Percentiles rank a stretch among this genome's conserved stretches.
These are phyloP conservation scores for Apophysomyces sp. DNA, from an alignment of 371 early-diverging fungal species.

Conservation along the genomic window DNA sequence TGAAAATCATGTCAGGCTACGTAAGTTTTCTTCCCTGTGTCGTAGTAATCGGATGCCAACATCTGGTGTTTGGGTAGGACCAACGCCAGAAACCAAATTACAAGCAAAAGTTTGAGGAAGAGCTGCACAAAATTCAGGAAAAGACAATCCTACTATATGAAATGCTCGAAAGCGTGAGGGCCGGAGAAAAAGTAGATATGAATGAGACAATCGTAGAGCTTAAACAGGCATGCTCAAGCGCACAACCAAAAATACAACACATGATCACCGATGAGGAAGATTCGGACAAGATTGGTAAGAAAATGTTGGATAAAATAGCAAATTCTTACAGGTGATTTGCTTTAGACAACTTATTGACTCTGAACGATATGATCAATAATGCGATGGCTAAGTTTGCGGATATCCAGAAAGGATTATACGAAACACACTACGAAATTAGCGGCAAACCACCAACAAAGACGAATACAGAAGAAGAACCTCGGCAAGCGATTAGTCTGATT, in stretches of 20 bases:
- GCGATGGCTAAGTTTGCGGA: constrained; percentile 74
- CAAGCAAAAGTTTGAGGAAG: constrained; percentile 78
- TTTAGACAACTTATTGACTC: constrained; percentile 64
- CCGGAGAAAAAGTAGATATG: constrained; percentile 55
- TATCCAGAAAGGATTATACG: constrained; percentile 58
- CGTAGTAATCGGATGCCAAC: too few relatives aligned
- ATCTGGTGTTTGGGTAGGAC: constrained; percentile 52
- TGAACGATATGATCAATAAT: constrained; percentile 88
- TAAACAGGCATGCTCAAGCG: constrained; percentile 52
- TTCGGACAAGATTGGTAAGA: constrained; percentile 23
- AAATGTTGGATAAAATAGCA: neutral
- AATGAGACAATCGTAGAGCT: constrained; percentile 57
- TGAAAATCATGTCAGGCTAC: constrained; percentile 97
- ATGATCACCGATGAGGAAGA: constrained; percentile 53
- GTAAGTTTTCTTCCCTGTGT: constrained; percentile 58
- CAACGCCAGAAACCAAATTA: constrained; percentile 80
- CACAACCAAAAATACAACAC: constrained; percentile 78
- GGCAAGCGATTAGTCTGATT: constrained; percentile 56
- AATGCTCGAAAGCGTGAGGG: constrained; percentile 68
- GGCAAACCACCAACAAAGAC: constrained; percentile 37
- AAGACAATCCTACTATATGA: constrained; percentile 77
- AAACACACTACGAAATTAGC: constrained; percentile 47
- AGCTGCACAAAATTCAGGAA: constrained; percentile 80
- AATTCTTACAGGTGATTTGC: neutral
- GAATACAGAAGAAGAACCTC: constrained; percentile 18